Base-by-base conservation (phyloP, 192 early-diverging fungal species). In the Coemansia sp. region DNA sequence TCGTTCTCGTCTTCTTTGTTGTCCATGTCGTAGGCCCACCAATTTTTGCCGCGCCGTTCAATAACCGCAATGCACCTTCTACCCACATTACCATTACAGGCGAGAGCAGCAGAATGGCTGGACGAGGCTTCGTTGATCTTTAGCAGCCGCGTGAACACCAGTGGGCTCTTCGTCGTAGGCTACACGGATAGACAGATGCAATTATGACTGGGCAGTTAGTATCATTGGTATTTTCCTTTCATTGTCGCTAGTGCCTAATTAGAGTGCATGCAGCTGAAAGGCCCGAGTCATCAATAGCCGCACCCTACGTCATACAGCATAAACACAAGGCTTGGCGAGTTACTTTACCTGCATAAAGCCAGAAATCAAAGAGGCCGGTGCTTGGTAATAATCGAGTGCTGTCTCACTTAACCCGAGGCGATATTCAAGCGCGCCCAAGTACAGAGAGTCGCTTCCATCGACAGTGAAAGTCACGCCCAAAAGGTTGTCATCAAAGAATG, bases 1-100 rank as follows among this genome's bases (percentile, higher is more conserved):
- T 56, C 34, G n/a, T 23, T 31, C 8, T 64, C 61, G 2, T 38
- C 69, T 13, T 77, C 70, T 1, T 64, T 58, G 53, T 78, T 74
- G 46, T 79, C 77, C 71, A 79, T 79, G 20, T 79, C 77, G 55
- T 67, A 79, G 24, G 77, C 67, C 77, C 77, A 74, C 77, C 77
- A 79, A 55, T 51, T 42, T 45, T 43, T 70, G 26, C 77, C 77
- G 38, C 71, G 56, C 40, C 28, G 51, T 45, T 79, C 77, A n/a
- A 79, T 37, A 7, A 67, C 68, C 4, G 77, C 77, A 46, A 74
- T 59, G 35, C 77, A 73, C 28, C 77, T 61, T 51, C 77, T 65
- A 7, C 77, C 77, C 28, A 58, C 62, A 24, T 37, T 62, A 3
- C 71, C 77, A 55, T 79, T 79, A 40, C 60, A 55, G 8, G 60